Evolutionary conservation across 257 asterid species (phyloP), one percentile per base, ranked within the genome.

Genomic region (Nicotiana knightiana): DNA sequence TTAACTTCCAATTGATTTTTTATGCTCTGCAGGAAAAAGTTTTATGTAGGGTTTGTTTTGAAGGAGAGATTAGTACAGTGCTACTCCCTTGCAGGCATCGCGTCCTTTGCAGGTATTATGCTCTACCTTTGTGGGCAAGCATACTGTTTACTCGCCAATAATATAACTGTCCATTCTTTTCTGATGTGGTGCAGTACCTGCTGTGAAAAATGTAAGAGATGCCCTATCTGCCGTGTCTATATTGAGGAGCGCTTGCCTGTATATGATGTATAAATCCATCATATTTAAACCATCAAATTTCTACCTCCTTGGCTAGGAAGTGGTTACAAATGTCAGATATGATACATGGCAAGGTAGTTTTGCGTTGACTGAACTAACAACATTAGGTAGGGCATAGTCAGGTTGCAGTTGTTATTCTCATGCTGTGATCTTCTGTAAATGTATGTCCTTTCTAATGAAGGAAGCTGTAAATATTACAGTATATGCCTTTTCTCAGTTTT

Each of bases 51-150:
- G 93, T 94, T 81, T 96, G 99, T 88, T 94, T 92, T 32, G 98
- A 93, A 86, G 92, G 98, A 82, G 99, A 96, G 92, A 94, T 96
- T 82, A 89, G 96, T 85, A 73, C 88, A 18, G 98, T 96, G 77
- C 97, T 94, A 84, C 98, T 94, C 85, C 99, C 99, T 24, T 96
- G 99, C 83, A 91, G 97, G 88, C 99, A 96, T 87, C 98, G 98
- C 54, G 84, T 93, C 82, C 91, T 96, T 18, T 96, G 99, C 97
- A 94, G 98, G 99, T 96, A 93, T 17, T 39, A 15, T 5, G 9
- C 35, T 24, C 28, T n/a, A 30, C 58, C 46, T 39, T 67, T 54
- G 55, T 28, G 63, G 63, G 26, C 43, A 26, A 75, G 28, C 63
- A 51, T 28, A 75, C n/a, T 16, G 48, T 28, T 80, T 26, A 55